Conservation (phyloP, 306 rosid genomes). For the Cicer pinnatifidum region DNA sequence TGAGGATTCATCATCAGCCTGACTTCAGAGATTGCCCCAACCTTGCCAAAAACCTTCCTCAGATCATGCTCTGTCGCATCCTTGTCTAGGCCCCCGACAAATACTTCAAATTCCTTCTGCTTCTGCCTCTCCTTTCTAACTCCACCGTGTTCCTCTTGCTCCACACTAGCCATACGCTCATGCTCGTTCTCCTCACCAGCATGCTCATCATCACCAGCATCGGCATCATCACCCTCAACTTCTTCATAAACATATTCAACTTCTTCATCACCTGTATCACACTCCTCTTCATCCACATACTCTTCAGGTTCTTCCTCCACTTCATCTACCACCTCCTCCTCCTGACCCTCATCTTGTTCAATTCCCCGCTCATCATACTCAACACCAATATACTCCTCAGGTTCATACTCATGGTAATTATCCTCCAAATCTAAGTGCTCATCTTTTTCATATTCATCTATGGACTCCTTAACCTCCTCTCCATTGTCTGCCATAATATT, state of each 20-base stretch:
- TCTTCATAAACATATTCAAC: conserved; percentile 77
- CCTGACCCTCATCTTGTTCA: conserved; percentile 76
- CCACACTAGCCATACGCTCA: conserved; percentile 62
- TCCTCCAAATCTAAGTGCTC: conserved; percentile 91
- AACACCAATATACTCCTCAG: conserved; percentile 75
- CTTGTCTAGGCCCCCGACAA: conserved; percentile 95
- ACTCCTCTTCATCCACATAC: conserved; percentile 69
- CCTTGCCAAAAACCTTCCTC: conserved; percentile 70
- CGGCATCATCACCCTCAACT: conserved; percentile 74
- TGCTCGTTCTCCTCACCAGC: conserved; percentile 59
- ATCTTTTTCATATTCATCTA: conserved; percentile 81
- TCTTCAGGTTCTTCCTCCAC: conserved; percentile 71
- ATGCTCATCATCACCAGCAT: conserved; percentile 35
- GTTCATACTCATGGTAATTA: conserved; percentile 86
- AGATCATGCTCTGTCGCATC: conserved; percentile 84
- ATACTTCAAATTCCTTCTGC: conserved; percentile 87
- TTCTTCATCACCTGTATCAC: conserved; percentile 76
- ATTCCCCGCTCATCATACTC: conserved; percentile 87
- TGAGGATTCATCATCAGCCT: conserved; percentile 85
- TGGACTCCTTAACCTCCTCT: conserved; percentile 73
- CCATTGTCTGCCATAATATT: conserved; percentile 70
- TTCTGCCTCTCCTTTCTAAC: conserved; percentile 77
- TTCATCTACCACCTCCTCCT: conserved; percentile 69
- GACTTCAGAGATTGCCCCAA: conserved; percentile 84
- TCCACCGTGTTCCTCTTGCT: conserved; percentile 70